Evolutionary conservation across 495 filamentous ascomycete genomes (phyloP).

Genomic region (Neurospora sp.): DNA sequence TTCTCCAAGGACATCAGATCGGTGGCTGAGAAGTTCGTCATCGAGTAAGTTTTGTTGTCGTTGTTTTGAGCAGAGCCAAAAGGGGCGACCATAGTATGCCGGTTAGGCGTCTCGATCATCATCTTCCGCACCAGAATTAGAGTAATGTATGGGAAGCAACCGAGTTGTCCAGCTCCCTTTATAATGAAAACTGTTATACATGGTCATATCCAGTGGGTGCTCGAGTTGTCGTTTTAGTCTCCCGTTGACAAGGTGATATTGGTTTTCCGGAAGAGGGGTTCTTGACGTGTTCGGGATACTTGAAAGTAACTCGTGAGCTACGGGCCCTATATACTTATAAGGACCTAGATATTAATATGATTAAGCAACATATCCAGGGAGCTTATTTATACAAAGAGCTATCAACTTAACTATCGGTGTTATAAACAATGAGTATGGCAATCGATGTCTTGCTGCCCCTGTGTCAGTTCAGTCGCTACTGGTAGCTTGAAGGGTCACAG

Average conservation of each 20-base stretch:
- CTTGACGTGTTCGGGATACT: background rate
- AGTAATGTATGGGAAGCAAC: background rate
- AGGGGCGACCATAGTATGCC: background rate
- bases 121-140: background rate
- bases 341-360: background rate
- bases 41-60: slow-evolving; percentile 47
- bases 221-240: background rate
- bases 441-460: background rate
- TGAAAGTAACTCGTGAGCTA: background rate
- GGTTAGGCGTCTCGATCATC: background rate
- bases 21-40: slow-evolving; percentile 68
- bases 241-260: background rate
- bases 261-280: background rate
- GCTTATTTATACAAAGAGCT: background rate
- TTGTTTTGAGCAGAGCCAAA: background rate
- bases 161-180: background rate
- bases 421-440: background rate
- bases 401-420: background rate
- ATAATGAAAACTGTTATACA: background rate
- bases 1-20: slow-evolving; percentile 88
- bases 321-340: background rate
- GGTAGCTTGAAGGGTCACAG: background rate
- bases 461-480: background rate
- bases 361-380: background rate
- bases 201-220: background rate